phyloP scores from a whole-genome alignment of 495 filamentous ascomycete genomes.

The Rostrohypoxylon terebratum region DNA sequence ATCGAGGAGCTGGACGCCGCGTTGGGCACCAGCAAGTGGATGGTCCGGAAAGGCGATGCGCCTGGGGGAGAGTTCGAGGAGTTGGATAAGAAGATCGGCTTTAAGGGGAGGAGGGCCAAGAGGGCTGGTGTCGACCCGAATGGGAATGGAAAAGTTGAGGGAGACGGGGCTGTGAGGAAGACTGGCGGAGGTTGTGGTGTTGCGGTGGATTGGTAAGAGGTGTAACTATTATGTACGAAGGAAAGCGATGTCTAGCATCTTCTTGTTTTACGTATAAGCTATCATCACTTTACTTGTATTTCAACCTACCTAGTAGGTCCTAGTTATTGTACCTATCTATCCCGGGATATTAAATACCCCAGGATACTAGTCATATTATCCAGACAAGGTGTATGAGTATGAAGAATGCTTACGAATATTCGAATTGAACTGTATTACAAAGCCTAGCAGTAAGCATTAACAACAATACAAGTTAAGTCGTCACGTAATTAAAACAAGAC shows the following conservation, averaged over 20 bases:
- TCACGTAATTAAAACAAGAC: constrained; percentile 42
- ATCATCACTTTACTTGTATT: not conserved
- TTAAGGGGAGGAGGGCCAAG: constrained; percentile 55
- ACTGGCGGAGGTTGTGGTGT: constrained; percentile 59
- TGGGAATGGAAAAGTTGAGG: constrained; percentile 54
- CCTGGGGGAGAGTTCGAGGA: constrained; percentile 67
- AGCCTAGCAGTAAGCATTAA: not conserved
- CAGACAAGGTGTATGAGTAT: not conserved
- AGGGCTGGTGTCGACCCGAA: constrained; percentile 50
- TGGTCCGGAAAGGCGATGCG: constrained; percentile 79
- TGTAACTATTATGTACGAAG: not conserved
- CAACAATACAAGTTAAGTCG: not conserved
- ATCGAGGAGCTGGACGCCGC: constrained; percentile 86
- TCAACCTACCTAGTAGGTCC: no score
- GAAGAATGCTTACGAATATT: not conserved
- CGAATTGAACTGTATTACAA: constrained; percentile 9
- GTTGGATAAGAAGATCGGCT: constrained; percentile 72
- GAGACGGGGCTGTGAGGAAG: constrained; percentile 52
- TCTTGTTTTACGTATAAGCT: not conserved
- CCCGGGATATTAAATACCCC: not conserved
- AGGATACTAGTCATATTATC: not conserved
- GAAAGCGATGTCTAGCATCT: not conserved
- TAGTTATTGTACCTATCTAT: no score
- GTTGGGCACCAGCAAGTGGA: constrained; percentile 86
- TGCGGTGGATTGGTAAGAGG: constrained; percentile 77